Evolutionary conservation across 768 basidiomycete species (phyloP).

Genomic region (Pleurotus salmoneostramineus): DNA sequence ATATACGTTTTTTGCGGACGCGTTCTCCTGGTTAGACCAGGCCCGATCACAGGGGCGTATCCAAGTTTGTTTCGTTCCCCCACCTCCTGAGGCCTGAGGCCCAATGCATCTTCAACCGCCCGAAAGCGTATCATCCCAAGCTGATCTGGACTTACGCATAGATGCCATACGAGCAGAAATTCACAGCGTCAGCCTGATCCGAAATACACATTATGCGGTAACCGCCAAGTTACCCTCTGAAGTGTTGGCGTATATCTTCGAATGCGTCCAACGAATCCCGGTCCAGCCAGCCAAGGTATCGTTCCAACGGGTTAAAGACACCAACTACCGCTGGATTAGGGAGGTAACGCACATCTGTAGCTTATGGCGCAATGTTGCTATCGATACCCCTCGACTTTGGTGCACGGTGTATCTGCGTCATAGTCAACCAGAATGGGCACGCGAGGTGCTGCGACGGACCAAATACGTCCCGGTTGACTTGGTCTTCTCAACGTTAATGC

Average conservation of each 20-base stretch:
- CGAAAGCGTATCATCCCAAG: not conserved
- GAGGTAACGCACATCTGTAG: not conserved
- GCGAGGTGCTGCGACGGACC: not conserved
- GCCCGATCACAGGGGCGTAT: too few species aligned
- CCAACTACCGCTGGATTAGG: not conserved
- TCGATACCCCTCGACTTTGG: not conserved
- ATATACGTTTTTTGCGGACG: too few species aligned
- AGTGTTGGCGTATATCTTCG: not conserved
- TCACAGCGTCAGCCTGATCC: not conserved
- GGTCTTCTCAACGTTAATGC: not conserved
- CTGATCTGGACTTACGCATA: not conserved
- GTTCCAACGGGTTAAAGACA: not conserved
- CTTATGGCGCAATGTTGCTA: not conserved
- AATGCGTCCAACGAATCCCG: not conserved
- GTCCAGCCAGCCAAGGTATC: not conserved
- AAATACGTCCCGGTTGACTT: not conserved
- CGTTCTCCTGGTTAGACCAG: too few species aligned
- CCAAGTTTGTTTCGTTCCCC: too few species aligned
- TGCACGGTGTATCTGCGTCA: not conserved
- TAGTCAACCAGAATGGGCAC: not conserved
- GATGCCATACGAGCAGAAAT: not conserved
- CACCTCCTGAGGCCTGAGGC: too few species aligned
- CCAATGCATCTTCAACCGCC: too few species aligned
- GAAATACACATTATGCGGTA: not conserved
- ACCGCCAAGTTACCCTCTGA: not conserved